Evolutionary conservation across 495 filamentous ascomycete genomes (phyloP).

Genomic region (Xylaria sp.): DNA sequence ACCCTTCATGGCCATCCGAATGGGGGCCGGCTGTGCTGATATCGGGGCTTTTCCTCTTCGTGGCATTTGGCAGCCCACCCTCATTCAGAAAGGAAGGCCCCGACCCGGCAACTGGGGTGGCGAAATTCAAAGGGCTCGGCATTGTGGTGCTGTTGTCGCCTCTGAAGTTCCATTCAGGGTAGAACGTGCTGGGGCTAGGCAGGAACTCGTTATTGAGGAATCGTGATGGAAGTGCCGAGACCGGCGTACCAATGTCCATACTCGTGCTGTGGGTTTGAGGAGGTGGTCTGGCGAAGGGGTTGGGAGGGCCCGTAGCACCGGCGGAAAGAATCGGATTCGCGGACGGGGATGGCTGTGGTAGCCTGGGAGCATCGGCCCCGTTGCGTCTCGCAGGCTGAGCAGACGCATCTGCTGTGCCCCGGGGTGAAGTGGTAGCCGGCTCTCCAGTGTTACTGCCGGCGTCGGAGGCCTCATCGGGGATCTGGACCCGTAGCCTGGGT

Average conservation of each 20-base stretch:
- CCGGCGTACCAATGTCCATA: slow-evolving; percentile 90
- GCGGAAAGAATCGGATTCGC: slow-evolving; percentile 83
- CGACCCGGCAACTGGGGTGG: slow-evolving; percentile 78
- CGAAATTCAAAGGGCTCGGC: slow-evolving; percentile 89
- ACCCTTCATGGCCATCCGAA: slow-evolving; percentile 44
- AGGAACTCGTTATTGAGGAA: slow-evolving; percentile 86
- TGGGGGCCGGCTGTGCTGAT: slow-evolving; percentile 42
- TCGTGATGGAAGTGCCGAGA: slow-evolving; percentile 93
- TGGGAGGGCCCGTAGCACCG: slow-evolving; percentile 89
- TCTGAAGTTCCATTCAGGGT: slow-evolving; percentile 82
- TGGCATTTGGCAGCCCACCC: slow-evolving; percentile 28
- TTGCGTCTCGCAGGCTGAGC: slow-evolving; percentile 48
- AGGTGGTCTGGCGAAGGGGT: slow-evolving; percentile 86
- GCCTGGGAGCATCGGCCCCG: slow-evolving; percentile 64
- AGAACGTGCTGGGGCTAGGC: slow-evolving; percentile 88
- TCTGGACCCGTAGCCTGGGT: slow-evolving; percentile 89
- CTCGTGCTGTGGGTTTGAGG: slow-evolving; percentile 63
- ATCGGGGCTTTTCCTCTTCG: slow-evolving; percentile 59
- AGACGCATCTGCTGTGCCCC: slow-evolving; percentile 64
- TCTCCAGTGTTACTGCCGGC: slow-evolving; percentile 76
- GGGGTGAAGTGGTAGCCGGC: slow-evolving; percentile 69
- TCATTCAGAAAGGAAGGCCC: slow-evolving; percentile 73
- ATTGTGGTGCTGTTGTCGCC: slow-evolving; percentile 79
- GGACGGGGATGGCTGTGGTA: slow-evolving; percentile 92
- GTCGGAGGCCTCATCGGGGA: slow-evolving; percentile 89